Evolutionary conservation across 371 early-diverging fungal species (phyloP), one percentile per base, ranked within the genome.

Genomic region (Zopfochytrium polystomum): DNA sequence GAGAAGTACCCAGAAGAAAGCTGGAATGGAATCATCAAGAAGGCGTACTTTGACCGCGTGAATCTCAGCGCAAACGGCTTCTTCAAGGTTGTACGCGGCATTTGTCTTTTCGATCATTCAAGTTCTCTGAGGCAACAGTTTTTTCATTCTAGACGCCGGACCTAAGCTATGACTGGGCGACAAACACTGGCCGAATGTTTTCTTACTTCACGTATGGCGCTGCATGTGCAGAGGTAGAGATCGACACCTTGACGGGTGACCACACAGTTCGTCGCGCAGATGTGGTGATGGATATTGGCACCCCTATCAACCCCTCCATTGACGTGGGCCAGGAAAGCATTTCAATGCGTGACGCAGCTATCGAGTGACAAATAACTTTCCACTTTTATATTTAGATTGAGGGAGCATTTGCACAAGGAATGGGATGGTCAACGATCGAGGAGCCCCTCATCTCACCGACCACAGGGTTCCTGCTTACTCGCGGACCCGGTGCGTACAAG

Each of bases 401-500:
- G 69, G 91, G 91, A 20, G 91, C 88, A 5, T 89, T 88, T 70
- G 70, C 82, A 1, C 90, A 89, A 66, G 90, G 91, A 23, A 74
- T 80, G 70, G 89, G 90, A 1, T 87, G 83, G 86, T 72, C 77
- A 5, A 89, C 91, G 3, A 75, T 85, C 13, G 91, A 90, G 63
- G 88, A 90, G 69, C 78, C 84, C 23, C 70, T 89, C 31, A 77
- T 78, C 63, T 81, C 71, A 57, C 83, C 86, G 6, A 65, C 49
- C 6, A 78, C 73, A 42, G 91, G 91, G 18, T 74, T 75, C 11
- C 54, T 85, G 29, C 73, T 88, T 53, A 89, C 89, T 0, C 79
- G 82, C 44, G 91, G 91, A 1, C 91, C 91, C 2, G 87, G 89
- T 25, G 79, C 72, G 58, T 90, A 90, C 80, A 90, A 90, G 78